phyloP scores from a whole-genome alignment of 1,284 basidiomycete species.

The Pyrrhoderma lamaoense region DNA sequence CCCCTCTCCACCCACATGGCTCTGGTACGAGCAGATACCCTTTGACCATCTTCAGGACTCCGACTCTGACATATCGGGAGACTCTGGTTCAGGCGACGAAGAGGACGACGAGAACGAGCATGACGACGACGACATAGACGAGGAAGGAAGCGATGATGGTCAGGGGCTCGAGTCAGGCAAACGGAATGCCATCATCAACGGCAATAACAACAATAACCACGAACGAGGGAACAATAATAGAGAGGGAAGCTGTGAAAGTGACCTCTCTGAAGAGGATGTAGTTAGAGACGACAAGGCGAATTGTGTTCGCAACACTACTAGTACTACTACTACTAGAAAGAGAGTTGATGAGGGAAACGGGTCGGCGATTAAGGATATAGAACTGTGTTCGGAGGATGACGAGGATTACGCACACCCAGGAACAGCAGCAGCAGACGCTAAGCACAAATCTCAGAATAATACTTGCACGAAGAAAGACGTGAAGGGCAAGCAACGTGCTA shows the following conservation, averaged over 20 bases:
- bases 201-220: constrained; percentile 11
- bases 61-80: constrained; percentile 39
- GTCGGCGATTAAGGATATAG: not conserved
- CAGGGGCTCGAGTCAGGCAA: constrained; percentile 37
- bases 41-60: constrained; percentile 32
- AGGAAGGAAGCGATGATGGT: constrained; percentile 26
- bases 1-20: constrained; percentile 75
- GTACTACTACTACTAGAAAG: constrained; percentile 6
- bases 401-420: no score
- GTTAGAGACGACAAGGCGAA: constrained; percentile 20
- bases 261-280: constrained; percentile 29
- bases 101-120: constrained; percentile 39
- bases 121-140: constrained; percentile 25
- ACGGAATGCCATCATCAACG: constrained; percentile 26
- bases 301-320: not conserved
- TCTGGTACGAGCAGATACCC: constrained; percentile 80
- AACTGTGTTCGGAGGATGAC: no score
- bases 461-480: constrained; percentile 42
- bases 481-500: constrained; percentile 73
- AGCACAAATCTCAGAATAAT: constrained; percentile 23
- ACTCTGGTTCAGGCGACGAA: constrained; percentile 55
- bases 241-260: constrained; percentile 26
- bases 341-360: constrained; percentile 21
- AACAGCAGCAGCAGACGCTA: not conserved
- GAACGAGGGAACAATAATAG: constrained; percentile 30